Evolutionary conservation across 805 yeast genomes (phyloP), one percentile per base, ranked within the genome.

Genomic region (Huiozyma sinensis): DNA sequence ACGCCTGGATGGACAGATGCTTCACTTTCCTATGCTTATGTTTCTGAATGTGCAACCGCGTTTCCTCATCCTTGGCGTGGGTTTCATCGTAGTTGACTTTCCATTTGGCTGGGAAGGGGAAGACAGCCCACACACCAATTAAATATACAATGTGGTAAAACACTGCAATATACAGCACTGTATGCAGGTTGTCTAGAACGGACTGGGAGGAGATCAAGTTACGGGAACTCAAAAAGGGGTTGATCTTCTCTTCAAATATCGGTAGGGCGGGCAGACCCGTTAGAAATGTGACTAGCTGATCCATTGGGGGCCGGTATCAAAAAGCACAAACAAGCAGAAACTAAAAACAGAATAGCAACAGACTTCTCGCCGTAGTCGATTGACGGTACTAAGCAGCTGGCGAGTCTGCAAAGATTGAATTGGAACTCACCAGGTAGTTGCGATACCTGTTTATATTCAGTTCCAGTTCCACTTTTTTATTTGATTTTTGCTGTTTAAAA

Each of bases 91-190:
- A 36, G 6, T 44, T 30, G 10, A 53, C 39, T 36, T 48, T 48
- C 47, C 50, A 45, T 7, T 43, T 43, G 33, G 49, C 53, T 13
- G 54, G 38, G 9, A 49, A 44, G 8, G 67, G 66, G 47, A 60
- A 60, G 3, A 63, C n/a, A 7, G 57, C 4, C 47, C 49, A 48
- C 8, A 48, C 50, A 33, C 63, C 59, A 24, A 58, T 27, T 43
- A 63, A 28, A 36, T 56, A 63, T 32, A 57, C 47, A 2, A 48
- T 33, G 29, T 63, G 66, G 48, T 63, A 63, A 28, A 56, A 60
- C 10, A 54, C 24, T 8, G 62, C 56, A 27, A 60, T 54, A 45
- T 53, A 59, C 1, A 61, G 6, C 10, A 61, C 49, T 1, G 65
- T 51, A 44, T 63, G 66, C 6, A 61, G 33, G 36, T 61, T 54